Evolutionary conservation across 2,329 filamentous ascomycete species (phyloP), one percentile per base, ranked within the genome.

Genomic region (Penicillium hesseltinei): DNA sequence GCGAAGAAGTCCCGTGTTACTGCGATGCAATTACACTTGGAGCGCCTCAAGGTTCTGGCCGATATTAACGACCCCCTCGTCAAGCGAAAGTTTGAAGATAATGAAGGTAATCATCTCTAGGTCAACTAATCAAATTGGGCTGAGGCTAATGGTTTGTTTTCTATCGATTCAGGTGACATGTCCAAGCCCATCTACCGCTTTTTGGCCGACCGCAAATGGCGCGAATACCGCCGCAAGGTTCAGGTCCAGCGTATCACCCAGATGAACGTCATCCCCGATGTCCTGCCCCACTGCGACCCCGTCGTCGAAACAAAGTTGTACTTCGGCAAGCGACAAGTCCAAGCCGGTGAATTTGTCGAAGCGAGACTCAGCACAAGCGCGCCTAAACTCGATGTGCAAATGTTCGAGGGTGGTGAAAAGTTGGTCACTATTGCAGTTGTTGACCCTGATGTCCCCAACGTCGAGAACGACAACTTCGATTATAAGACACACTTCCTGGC

Each of bases 31-130:
- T 79, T 83, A 64, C 80, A 91, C 67, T 71, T 97, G 54, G 88
- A 96, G 71, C 75, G 87, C 54, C 80, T 96, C 71, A 95, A 97
- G 83, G 88, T 99, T 39, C 78, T 89, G 61, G 92, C 92, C 25
- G 94, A 99, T 71, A 92, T 96, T 75, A 97, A 97, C 73, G 94
- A 97, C 71, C 94, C 94, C 0, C 68, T 91, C 38, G 91, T 97
- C 60, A 97, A 97, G 84, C 90, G 91, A 77, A 88, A 85, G 64
- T 97, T 96, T 66, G 94, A 99, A 73, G 92, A 97, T 75, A 92
- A 92, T 25, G 76, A 88, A 68, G 92, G 93, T 96, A 80, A 67
- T 51, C 10, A 42, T 27, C 31, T 29, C n/a, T 15, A 0, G 5
- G 2, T 13, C 11, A n/a, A 9, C 47, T 23, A 6, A 35, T 29